These are phyloP conservation scores for Brettanomyces sp. DNA, from an alignment of 805 yeast species.

Conservation along the genomic window DNA sequence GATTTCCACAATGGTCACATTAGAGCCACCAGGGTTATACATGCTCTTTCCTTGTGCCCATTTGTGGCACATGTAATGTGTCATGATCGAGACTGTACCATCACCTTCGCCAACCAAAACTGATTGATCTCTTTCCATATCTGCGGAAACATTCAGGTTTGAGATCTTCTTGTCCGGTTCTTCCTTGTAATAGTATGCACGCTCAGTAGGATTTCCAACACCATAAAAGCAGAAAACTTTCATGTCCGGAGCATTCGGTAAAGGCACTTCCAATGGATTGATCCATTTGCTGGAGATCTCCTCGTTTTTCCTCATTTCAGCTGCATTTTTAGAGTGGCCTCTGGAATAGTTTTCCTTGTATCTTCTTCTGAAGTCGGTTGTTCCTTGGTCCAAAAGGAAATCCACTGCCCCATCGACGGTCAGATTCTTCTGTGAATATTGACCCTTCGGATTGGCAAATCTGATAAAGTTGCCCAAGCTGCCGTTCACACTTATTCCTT, in stretches of 20 bases:
- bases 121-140: constrained; percentile 50
- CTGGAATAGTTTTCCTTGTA: constrained; percentile 64
- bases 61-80: constrained; percentile 86
- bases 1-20: constrained; percentile 81
- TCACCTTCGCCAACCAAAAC: constrained; percentile 89
- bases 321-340: constrained; percentile 56
- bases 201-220: constrained; percentile 92
- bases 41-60: constrained; percentile 61
- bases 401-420: constrained; percentile 66
- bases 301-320: constrained; percentile 57
- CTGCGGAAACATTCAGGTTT: constrained; percentile 64
- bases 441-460: constrained; percentile 40
- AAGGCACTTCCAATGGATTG: constrained; percentile 87
- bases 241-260: constrained; percentile 92
- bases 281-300: constrained; percentile 76
- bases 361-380: constrained; percentile 66
- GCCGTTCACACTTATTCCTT: constrained; percentile 10
- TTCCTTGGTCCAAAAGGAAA: constrained; percentile 52
- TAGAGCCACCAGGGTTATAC: constrained; percentile 69
- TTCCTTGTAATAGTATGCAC: constrained; percentile 80
- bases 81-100: constrained; percentile 82
- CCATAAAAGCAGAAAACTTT: constrained; percentile 87
- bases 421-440: constrained; percentile 38
- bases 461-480: constrained; percentile 70
- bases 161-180: constrained; percentile 42